phyloP scores from a whole-genome alignment of 2,329 filamentous ascomycete genomes.

The Colletotrichum trifolii region DNA sequence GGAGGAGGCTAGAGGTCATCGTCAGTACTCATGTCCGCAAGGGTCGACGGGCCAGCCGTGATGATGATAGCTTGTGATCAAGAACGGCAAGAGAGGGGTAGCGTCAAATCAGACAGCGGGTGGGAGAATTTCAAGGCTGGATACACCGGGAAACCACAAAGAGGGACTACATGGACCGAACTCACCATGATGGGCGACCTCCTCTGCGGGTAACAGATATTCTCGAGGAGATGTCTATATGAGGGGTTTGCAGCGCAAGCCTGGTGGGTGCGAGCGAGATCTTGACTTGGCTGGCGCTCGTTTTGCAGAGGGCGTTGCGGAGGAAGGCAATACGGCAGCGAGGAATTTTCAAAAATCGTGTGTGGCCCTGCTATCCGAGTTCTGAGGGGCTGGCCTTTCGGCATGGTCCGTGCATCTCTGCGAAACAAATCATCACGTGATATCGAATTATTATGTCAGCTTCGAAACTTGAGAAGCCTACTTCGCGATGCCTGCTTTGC shows the following conservation, averaged over 20 bases:
- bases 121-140: conserved; percentile 17
- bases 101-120: conserved; percentile 21
- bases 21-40: conserved; percentile 37
- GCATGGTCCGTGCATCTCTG: conserved; percentile 30
- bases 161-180: not conserved
- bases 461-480: no score
- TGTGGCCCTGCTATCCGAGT: conserved; percentile 56
- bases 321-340: conserved; percentile 43
- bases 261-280: conserved; percentile 46
- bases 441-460: conserved; percentile 43
- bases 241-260: conserved; percentile 52
- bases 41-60: conserved; percentile 22
- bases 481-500: no score
- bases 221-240: conserved; percentile 43
- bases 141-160: not conserved
- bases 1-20: conserved; percentile 80
- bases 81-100: conserved; percentile 71
- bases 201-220: conserved; percentile 54
- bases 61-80: conserved; percentile 34
- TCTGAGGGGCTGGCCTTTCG: conserved; percentile 51
- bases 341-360: conserved; percentile 59
- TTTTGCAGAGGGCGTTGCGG: conserved; percentile 45
- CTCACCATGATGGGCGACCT: conserved; percentile 57
- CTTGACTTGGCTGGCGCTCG: conserved; percentile 52
- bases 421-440: conserved; percentile 46